These are phyloP conservation scores for Phaeotremella fagi DNA, from an alignment of 768 basidiomycete genomes.

Conservation along the genomic window DNA sequence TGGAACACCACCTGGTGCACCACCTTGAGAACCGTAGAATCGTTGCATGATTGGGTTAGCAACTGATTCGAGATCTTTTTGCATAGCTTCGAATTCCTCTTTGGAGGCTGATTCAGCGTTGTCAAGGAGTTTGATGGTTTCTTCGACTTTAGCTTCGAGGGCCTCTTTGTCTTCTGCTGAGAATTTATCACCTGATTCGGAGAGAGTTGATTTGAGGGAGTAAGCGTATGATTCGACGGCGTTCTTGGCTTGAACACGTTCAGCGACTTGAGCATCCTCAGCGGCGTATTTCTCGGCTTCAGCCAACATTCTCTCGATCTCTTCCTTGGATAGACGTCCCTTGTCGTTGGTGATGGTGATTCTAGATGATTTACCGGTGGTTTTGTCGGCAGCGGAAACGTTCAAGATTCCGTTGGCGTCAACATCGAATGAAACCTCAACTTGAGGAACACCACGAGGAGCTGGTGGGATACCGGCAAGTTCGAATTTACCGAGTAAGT, in stretches of 20 bases:
- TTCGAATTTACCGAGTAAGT: conserved; percentile 88
- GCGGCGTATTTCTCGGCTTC: conserved; percentile 54
- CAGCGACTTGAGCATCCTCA: conserved; percentile 41
- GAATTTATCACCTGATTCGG: conserved; percentile 45
- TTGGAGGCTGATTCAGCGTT: conserved; percentile 81
- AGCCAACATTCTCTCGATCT: conserved; percentile 58
- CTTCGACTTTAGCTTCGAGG: conserved; percentile 83
- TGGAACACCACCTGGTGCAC: conserved; percentile 59
- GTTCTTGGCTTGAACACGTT: conserved; percentile 64
- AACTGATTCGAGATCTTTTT: conserved; percentile 83
- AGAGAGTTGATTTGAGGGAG: conserved; percentile 84
- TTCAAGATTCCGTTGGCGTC: conserved; percentile 67
- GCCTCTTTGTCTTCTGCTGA: conserved; percentile 56
- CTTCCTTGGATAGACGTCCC: conserved; percentile 71
- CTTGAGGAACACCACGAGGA: conserved; percentile 53
- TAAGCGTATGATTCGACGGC: conserved; percentile 88
- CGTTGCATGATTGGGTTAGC: conserved; percentile 57
- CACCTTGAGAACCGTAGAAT: conserved; percentile 62
- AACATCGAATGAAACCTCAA: conserved; percentile 55
- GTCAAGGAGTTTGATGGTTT: conserved; percentile 81
- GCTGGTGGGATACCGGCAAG: conserved; percentile 53
- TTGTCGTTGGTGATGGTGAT: conserved; percentile 96
- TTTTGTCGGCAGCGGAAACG: conserved; percentile 53
- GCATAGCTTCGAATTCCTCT: conserved; percentile 87
- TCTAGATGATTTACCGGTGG: conserved; percentile 56